A percentile compares a stretch with the other conserved stretches of the same genome.
phyloP scores from a whole-genome alignment of 73 alveolate species.

The Symbiodinium pilosum region DNA sequence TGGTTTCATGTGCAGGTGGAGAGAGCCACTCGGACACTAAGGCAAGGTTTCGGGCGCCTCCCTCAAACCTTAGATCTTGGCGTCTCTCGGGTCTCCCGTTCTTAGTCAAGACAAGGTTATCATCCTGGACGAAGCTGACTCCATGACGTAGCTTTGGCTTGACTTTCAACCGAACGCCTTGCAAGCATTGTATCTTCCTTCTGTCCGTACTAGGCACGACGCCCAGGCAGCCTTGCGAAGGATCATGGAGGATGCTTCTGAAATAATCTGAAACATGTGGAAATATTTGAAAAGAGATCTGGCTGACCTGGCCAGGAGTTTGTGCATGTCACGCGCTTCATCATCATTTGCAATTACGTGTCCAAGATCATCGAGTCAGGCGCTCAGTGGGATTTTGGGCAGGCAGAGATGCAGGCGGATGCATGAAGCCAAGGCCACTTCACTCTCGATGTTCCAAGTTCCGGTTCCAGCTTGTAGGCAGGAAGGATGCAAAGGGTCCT shows the following conservation, averaged over 20 bases:
- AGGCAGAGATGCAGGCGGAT: no score
- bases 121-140: constrained; percentile 99
- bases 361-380: constrained; percentile 99
- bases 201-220: constrained; percentile 96
- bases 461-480: constrained; percentile 77
- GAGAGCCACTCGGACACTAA: neutral
- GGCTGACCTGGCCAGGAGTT: constrained; percentile 95
- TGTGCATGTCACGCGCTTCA: constrained; percentile 99
- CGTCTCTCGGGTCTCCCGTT: neutral
- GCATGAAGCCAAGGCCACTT: constrained; percentile 27
- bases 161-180: neutral
- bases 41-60: neutral
- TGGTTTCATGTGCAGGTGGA: no score
- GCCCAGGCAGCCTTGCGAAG: constrained; percentile 99
- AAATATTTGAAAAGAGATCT: neutral
- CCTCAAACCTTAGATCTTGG: neutral
- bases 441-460: constrained; percentile 89
- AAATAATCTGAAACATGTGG: neutral
- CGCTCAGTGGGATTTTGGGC: constrained; percentile 35
- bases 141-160: constrained; percentile 97
- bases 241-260: constrained; percentile 99
- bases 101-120: constrained; percentile 95
- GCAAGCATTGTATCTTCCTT: neutral
- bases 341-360: constrained; percentile 99
- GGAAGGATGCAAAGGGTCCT: no score